Base-by-base conservation (phyloP, 495 filamentous ascomycete species). In the Glonium stellatum region DNA sequence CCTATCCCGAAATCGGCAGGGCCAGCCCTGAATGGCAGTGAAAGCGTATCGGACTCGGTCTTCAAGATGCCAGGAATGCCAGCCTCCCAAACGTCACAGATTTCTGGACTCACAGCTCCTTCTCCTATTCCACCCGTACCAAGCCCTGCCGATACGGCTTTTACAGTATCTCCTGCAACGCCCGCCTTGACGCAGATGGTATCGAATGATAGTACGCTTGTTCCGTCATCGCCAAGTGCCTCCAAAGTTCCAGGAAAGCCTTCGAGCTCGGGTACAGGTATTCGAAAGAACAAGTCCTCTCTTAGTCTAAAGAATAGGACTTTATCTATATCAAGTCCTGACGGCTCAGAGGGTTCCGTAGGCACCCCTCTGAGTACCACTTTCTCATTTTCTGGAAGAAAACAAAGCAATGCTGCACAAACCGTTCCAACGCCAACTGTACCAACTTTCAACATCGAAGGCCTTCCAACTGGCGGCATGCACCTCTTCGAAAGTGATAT, bases 401-500 rank as follows among this genome's bases (percentile, higher is more conserved):
- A 67, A 50, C 61, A 36, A 27, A 62, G 67, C 67, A 79, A 73
- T 60, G 75, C 72, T 34, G 51, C 55, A 56, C 84, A 86, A 35
- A 74, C 81, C n/a, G 65, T 88, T 54, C 87, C 89, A 25, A 90
- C 88, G 4, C 87, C 88, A 4, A 80, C 85, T 34, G 79, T 78
- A 0, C 68, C 79, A 5, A 77, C 77, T 41, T 85, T 88, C 64
- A 70, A 76, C 48, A 67, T 76, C 53, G 75, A 78, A 41, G 80
- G 79, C 12, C 69, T 83, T 18, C 78, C 81, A 18, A 80, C 80
- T 31, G 82, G 84, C 36, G 92, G 89, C 1, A 72, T 92, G 58
- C 83, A 91, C 69, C 78, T 97, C 0, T 96, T 98, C 71, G 87
- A 96, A 59, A 87, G 77, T 63, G 82, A 93, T 65, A 86, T 97